Conservation (phyloP, 495 filamentous ascomycete species). For the Lasiosphaeris hirsuta region DNA sequence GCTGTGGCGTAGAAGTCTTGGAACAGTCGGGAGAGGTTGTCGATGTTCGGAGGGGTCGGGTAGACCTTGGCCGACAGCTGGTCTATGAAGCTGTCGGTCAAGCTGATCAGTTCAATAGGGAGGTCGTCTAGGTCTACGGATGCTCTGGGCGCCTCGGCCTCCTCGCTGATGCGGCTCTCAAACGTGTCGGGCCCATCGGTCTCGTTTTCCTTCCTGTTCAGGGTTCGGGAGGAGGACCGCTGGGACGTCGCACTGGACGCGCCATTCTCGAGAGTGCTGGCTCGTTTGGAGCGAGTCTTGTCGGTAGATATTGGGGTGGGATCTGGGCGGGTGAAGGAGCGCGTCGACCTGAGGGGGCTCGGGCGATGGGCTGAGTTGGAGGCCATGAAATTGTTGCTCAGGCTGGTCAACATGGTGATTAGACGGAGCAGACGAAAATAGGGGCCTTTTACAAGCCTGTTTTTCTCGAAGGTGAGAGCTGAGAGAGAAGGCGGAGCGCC, state of each 20-base stretch:
- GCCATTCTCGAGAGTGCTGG: slow-evolving; percentile 60
- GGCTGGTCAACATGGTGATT: slow-evolving; percentile 24
- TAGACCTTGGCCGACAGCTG: slow-evolving; percentile 86
- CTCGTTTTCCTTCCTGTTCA: slow-evolving; percentile 17
- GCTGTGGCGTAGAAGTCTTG: slow-evolving; percentile 92
- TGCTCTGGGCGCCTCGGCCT: slow-evolving; percentile 52
- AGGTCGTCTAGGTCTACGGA: slow-evolving; percentile 76
- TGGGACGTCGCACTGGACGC: slow-evolving; percentile 31
- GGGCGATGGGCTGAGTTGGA: slow-evolving; percentile 20
- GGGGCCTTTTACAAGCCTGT: not conserved
- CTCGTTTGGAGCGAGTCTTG: slow-evolving; percentile 47
- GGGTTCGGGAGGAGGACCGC: slow-evolving; percentile 25
- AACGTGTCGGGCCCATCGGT: slow-evolving; percentile 41
- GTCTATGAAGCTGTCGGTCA: slow-evolving; percentile 93
- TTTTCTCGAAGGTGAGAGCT: not conserved
- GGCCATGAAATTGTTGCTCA: slow-evolving; percentile 22
- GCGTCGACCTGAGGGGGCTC: slow-evolving; percentile 23
- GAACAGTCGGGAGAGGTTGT: slow-evolving; percentile 79
- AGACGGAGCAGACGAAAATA: not conserved
- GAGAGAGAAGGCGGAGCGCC: not conserved
- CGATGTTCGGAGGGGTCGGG: slow-evolving; percentile 75
- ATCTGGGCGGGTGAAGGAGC: slow-evolving; percentile 27
- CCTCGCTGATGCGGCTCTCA: slow-evolving; percentile 51
- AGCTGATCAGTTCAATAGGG: slow-evolving; percentile 84
- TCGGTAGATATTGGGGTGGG: slow-evolving; percentile 19